Percentiles rank a stretch among this genome's conserved stretches.
Evolutionary conservation across 257 asterid genomes (phyloP).

Genomic region (Scutellaria barbata): DNA sequence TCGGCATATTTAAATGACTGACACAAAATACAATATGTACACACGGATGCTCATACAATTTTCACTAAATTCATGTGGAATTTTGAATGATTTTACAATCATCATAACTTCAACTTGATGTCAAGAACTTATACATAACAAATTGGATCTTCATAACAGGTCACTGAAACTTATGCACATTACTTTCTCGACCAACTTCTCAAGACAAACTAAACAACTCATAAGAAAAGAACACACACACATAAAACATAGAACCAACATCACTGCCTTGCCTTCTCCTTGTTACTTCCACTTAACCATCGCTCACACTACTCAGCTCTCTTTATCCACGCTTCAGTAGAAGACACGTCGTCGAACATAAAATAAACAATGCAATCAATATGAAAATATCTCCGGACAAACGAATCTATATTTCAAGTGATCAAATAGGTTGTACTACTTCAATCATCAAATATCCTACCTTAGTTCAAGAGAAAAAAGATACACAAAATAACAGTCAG

Average conservation of each 20-base stretch:
- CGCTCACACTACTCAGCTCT: neutral
- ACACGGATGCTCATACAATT: neutral
- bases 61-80: neutral
- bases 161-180: neutral
- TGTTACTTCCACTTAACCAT: neutral
- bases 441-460: neutral
- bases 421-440: neutral
- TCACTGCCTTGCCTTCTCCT: neutral
- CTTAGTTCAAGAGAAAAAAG: neutral
- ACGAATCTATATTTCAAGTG: neutral
- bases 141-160: neutral
- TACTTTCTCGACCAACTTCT: neutral
- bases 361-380: neutral
- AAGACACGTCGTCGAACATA: neutral
- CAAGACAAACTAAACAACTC: neutral
- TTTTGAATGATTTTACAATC: constrained; percentile 2
- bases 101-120: neutral
- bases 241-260: neutral
- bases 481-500: neutral
- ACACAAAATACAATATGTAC: neutral
- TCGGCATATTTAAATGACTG: neutral
- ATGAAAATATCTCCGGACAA: neutral
- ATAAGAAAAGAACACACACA: neutral
- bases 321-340: neutral
- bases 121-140: neutral